Evolutionary conservation across 2,329 filamentous ascomycete species (phyloP).

Genomic region (Eutypa lata): DNA sequence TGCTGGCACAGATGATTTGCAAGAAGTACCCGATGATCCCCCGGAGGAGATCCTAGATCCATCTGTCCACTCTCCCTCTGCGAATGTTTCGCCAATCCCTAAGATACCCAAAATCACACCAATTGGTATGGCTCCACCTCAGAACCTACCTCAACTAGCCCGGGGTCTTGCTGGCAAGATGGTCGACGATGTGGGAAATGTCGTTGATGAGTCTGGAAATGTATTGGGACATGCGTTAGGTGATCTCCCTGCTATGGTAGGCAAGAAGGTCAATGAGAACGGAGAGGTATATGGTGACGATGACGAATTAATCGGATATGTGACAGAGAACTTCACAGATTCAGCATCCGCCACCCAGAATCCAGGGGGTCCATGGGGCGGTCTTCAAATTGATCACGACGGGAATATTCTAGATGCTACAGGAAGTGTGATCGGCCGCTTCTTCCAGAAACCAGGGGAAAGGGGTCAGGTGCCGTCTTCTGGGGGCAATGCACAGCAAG

Average conservation of each 20-base stretch:
- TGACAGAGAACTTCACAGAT: slow-evolving; percentile 37
- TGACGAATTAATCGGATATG: slow-evolving; percentile 42
- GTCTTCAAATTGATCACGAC: slow-evolving; percentile 39
- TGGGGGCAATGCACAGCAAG: slow-evolving; percentile 9
- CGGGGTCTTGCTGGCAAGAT: slow-evolving; percentile 43
- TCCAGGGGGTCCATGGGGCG: slow-evolving; percentile 23
- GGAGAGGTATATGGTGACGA: slow-evolving; percentile 45
- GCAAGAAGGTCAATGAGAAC: slow-evolving; percentile 40
- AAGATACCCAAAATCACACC: slow-evolving; percentile 41
- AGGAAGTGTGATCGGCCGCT: slow-evolving; percentile 44
- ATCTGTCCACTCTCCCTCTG: slow-evolving; percentile 28
- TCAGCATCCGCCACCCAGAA: slow-evolving; percentile 20
- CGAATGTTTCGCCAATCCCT: slow-evolving; percentile 39
- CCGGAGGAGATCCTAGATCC: slow-evolving; percentile 32
- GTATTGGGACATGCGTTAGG: slow-evolving; percentile 51
- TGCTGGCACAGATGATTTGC: slow-evolving; percentile 18
- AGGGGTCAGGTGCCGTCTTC: slow-evolving; percentile 13
- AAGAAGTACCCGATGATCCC: slow-evolving; percentile 22
- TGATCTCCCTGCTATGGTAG: slow-evolving; percentile 54
- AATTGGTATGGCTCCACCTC: slow-evolving; percentile 29
- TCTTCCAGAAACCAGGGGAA: slow-evolving; percentile 38
- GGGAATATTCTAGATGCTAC: slow-evolving; percentile 45
- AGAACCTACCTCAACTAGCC: slow-evolving; percentile 32
- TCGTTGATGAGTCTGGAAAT: slow-evolving; percentile 46
- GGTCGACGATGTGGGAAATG: slow-evolving; percentile 53